Evolutionary conservation across 306 rosid genomes (phyloP).

Genomic region (Cicer cuneatum): DNA sequence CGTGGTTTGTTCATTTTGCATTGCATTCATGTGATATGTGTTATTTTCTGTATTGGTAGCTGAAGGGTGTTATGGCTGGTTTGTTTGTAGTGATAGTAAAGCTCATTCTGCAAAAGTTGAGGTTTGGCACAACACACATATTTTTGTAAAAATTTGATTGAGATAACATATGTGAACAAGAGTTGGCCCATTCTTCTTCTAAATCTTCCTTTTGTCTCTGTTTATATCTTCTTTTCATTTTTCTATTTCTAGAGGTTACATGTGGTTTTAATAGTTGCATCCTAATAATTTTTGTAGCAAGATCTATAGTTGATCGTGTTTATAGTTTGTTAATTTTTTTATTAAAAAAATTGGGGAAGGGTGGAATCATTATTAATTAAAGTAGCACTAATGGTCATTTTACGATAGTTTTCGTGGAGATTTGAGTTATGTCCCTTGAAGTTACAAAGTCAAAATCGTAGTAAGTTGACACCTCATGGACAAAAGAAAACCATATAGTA

Average conservation of each 20-base stretch:
- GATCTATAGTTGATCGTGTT: constrained; percentile 2
- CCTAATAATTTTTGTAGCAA: neutral
- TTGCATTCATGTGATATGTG: neutral
- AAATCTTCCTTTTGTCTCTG: neutral
- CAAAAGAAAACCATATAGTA: too few species aligned
- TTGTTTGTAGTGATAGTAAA: constrained; percentile 5
- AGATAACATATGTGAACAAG: neutral
- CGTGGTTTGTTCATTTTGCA: neutral
- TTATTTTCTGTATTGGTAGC: neutral
- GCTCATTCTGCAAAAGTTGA: neutral
- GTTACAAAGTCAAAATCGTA: too few species aligned
- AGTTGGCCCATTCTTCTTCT: neutral
- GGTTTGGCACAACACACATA: neutral
- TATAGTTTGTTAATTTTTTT: neutral
- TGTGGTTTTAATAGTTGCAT: neutral
- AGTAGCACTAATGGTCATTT: too few species aligned
- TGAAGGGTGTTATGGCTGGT: neutral
- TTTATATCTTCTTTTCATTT: neutral
- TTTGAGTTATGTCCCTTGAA: too few species aligned
- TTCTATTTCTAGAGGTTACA: neutral
- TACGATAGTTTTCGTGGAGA: too few species aligned
- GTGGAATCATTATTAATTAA: too few species aligned
- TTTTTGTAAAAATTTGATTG: constrained; percentile 7
- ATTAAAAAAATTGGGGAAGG: too few species aligned
- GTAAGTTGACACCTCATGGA: too few species aligned